Evolutionary conservation across 202 grass and related monocot genomes (phyloP).

Genomic region (Eragrostis tef): DNA sequence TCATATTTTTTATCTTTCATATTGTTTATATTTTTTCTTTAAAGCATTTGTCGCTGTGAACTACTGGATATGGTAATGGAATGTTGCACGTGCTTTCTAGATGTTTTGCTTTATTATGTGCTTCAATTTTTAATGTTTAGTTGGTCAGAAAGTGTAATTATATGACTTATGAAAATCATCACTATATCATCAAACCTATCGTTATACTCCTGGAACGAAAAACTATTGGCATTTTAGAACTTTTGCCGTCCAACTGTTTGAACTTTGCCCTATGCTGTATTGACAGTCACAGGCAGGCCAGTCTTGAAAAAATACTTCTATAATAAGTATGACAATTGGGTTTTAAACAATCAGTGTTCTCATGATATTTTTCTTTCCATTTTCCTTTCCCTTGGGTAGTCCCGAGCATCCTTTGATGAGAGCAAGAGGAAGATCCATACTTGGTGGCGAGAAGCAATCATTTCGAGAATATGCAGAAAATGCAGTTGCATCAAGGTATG

Average conservation of each 20-base stretch:
- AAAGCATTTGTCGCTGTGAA: constrained; percentile 13
- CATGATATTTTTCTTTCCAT: not conserved
- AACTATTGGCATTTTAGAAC: not conserved
- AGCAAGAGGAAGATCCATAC: constrained; percentile 83
- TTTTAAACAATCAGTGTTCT: not conserved
- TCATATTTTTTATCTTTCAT: constrained; percentile 19
- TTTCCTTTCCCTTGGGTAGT: constrained; percentile 55
- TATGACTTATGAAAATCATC: constrained; percentile 29
- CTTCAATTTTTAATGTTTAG: constrained; percentile 38
- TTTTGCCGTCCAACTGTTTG: not conserved
- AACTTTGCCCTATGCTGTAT: not conserved
- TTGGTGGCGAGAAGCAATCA: constrained; percentile 81
- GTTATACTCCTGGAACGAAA: not conserved
- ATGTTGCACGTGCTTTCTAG: constrained; percentile 9
- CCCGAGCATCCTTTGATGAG: constrained; percentile 83
- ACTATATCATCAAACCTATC: constrained; percentile 23
- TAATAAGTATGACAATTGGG: not conserved
- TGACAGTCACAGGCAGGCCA: not conserved
- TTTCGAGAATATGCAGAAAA: constrained; percentile 75
- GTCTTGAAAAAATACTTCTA: not conserved
- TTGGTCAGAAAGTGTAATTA: constrained; percentile 28
- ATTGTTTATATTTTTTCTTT: constrained; percentile 13
- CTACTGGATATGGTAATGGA: not conserved
- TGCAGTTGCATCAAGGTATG: constrained; percentile 75
- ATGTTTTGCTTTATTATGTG: constrained; percentile 35